A percentile compares a stretch with the other conserved stretches of the same genome.
These are phyloP conservation scores for Fusarium coicis DNA, from an alignment of 2,329 filamentous ascomycete species.

Conservation along the genomic window DNA sequence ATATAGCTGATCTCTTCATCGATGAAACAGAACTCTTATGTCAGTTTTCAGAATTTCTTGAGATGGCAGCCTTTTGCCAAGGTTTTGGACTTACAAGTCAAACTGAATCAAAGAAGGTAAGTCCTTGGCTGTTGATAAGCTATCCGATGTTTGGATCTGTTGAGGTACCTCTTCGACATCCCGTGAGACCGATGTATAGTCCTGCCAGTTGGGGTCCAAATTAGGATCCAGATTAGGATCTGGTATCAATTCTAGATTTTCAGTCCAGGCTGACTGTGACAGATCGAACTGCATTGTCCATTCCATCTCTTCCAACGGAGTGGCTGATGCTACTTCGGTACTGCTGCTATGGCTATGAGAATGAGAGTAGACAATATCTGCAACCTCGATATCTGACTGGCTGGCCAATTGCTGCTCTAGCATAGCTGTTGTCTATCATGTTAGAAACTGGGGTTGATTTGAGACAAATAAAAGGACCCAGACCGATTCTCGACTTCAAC, in stretches of 20 bases:
- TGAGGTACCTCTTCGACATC: background rate
- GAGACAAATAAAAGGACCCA: background rate
- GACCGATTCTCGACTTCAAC: background rate
- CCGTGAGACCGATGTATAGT: background rate
- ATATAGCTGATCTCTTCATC: background rate
- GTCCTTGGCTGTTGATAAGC: background rate
- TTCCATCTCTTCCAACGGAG: background rate
- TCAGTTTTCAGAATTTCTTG: background rate
- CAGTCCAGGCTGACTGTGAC: background rate
- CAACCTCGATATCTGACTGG: background rate
- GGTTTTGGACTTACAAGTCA: background rate
- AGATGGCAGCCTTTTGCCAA: no score
- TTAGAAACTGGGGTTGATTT: background rate
- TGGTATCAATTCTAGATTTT: background rate
- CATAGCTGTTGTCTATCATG: background rate
- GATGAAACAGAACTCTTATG: background rate
- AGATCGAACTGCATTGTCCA: background rate
- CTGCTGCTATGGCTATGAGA: background rate
- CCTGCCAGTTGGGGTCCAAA: background rate
- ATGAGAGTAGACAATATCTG: background rate
- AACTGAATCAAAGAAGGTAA: background rate
- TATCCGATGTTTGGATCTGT: background rate
- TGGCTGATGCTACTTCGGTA: background rate
- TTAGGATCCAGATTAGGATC: background rate
- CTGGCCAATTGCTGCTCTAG: background rate